phyloP scores from a whole-genome alignment of 2,329 filamentous ascomycete species.

The Raffaelea ambrosiae region DNA sequence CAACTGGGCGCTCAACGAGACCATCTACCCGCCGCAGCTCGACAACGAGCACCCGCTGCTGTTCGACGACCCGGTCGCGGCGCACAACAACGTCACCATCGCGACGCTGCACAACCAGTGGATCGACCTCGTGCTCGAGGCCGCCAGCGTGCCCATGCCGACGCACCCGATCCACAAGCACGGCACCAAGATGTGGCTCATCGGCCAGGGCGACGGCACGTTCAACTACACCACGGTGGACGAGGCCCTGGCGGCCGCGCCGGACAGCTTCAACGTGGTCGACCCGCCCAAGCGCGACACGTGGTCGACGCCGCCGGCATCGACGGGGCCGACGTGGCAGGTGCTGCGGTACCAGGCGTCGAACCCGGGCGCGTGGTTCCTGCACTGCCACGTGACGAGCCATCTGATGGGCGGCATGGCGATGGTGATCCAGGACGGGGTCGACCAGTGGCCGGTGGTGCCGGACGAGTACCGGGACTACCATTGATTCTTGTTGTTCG shows the following conservation, averaged over 20 bases:
- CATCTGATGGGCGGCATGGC: too few relatives aligned
- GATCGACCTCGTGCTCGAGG: slow-evolving; percentile 47
- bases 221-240: slow-evolving; percentile 46
- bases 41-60: slow-evolving; percentile 33
- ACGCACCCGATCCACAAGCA: slow-evolving; percentile 59
- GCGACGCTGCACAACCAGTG: slow-evolving; percentile 37
- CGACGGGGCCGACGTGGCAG: slow-evolving; percentile 22
- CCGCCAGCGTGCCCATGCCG: slow-evolving; percentile 35
- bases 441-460: too few relatives aligned
- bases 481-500: too few relatives aligned
- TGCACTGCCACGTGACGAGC: too few relatives aligned
- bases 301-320: slow-evolving; percentile 27
- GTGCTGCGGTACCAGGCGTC: too few relatives aligned
- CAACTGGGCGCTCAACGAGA: slow-evolving; percentile 44
- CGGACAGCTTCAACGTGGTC: slow-evolving; percentile 46
- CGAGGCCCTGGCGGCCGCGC: slow-evolving; percentile 38
- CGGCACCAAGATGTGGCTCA: slow-evolving; percentile 48
- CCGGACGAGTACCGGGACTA: too few relatives aligned
- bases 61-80: slow-evolving; percentile 29
- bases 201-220: slow-evolving; percentile 40
- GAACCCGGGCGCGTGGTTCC: too few relatives aligned
- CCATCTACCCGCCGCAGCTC: slow-evolving; percentile 29
- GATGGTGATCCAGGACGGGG: too few relatives aligned
- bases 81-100: slow-evolving; percentile 37
- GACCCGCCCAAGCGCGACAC: slow-evolving; percentile 46